Evolutionary conservation across 2,329 filamentous ascomycete species (phyloP).

Genomic region (Colletotrichum endophyticum): DNA sequence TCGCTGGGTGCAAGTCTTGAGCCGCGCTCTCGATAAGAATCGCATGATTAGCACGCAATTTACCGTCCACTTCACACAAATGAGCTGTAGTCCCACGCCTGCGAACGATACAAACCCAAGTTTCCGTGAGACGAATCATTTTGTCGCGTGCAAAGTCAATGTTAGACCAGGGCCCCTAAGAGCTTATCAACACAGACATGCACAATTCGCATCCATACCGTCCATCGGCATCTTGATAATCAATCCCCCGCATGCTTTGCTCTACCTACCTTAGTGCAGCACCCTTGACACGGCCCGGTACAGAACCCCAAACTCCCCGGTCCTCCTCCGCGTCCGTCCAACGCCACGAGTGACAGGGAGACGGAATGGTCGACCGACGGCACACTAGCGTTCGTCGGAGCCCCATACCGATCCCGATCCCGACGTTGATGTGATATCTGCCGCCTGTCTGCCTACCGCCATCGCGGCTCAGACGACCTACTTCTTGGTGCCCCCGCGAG

Average conservation of each 20-base stretch:
- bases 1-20: neutral
- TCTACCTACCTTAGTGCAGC: neutral
- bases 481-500: neutral
- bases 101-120: neutral
- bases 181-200: neutral
- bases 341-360: neutral
- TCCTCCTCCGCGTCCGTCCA: neutral
- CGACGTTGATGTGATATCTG: neutral
- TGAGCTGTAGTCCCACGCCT: neutral
- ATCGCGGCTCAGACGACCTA: neutral
- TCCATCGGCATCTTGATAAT: neutral
- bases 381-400: neutral
- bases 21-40: neutral
- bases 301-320: neutral
- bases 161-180: neutral
- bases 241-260: neutral
- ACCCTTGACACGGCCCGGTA: neutral
- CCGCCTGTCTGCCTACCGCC: neutral
- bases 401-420: slow-evolving; percentile 8
- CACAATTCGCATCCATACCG: neutral
- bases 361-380: neutral
- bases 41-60: neutral
- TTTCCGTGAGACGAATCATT: neutral
- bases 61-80: neutral
- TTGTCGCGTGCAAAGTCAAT: neutral